Base-by-base conservation (phyloP, 768 basidiomycete species). In the Leccinellum rugosiceps region DNA sequence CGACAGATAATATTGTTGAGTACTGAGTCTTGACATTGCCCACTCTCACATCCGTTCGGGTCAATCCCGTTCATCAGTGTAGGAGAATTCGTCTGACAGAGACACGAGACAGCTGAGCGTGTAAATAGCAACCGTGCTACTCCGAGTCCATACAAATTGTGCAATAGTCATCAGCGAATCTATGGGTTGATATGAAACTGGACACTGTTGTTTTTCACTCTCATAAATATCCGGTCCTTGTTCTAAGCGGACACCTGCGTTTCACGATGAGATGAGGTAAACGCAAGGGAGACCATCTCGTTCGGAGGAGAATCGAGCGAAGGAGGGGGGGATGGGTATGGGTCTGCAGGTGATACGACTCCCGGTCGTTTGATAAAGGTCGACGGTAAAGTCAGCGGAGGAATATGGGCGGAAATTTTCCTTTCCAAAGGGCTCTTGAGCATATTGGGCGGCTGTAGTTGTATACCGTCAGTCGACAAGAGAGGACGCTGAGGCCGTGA, bases 261-360 rank as follows among this genome's bases (percentile, higher is more conserved):
- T 53, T 61, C 63, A 17, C 53, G 50, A 44, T 58, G 56, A 6
- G 55, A 26, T 15, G 48, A 51, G 3, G 54, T 34, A 47, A 64
- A 61, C 50, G 47, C 31, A 55, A 74, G 60, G n/a, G 54, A 34
- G 8, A 41, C 30, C 11, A 28, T 55, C 17, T 66, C 58, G 0
- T 50, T 56, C 44, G 56, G 58, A 1, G 71, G 72, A 4, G 70
- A 66, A 63, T 63, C 63, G 53, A 65, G 57, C 48, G 67, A 64
- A 19, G 71, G 73, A 51, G 80, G 82, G 2, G 80, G 81, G 0
- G 81, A 81, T 19, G 82, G 82, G 65, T 83, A 83, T 15, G 77
- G 72, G 32, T 75, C 74, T n/a, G 64, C 64, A 7, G 76, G 75
- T 45, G 71, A 71, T 34, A 55, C 60, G 31, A 59, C 55, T 32